These are phyloP conservation scores for Neurospora sp. DNA, from an alignment of 495 filamentous ascomycete species.

Conservation along the genomic window DNA sequence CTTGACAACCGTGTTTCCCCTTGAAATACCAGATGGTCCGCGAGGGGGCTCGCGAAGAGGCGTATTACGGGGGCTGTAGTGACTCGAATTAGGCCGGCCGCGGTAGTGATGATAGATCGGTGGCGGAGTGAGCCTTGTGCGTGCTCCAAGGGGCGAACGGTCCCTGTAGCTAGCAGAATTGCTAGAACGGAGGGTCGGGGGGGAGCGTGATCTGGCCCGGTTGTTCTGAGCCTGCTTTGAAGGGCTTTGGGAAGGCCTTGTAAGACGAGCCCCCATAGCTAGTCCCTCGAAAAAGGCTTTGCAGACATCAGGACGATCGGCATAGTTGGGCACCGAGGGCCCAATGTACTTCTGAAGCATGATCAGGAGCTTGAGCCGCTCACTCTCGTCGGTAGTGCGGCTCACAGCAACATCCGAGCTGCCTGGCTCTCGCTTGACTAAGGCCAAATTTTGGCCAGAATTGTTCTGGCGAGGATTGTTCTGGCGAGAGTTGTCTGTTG, in stretches of 20 bases:
- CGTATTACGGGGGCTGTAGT: conserved; percentile 1
- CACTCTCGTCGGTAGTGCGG: not conserved
- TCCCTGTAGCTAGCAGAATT: conserved; percentile 1
- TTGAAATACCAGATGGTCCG: not conserved
- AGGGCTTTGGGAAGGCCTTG: not conserved
- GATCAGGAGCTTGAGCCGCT: conserved; percentile 1
- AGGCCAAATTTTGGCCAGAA: not conserved
- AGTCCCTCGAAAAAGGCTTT: conserved; percentile 25
- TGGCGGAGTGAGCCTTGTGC: conserved; percentile 1
- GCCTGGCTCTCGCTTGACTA: not conserved
- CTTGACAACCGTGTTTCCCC: not conserved
- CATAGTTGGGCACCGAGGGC: not conserved
- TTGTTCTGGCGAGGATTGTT: not conserved
- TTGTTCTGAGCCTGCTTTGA: not conserved
- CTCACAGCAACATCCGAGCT: not conserved
- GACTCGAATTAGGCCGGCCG: conserved; percentile 1
- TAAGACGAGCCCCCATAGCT: conserved; percentile 13
- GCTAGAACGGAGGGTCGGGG: not conserved
- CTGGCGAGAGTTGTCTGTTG: not conserved
- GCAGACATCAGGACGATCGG: conserved; percentile 6
- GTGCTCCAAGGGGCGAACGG: conserved; percentile 9
- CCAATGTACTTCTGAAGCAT: conserved; percentile 1
- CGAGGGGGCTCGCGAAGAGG: not conserved
- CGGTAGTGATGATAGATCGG: not conserved
- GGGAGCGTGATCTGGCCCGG: not conserved